phyloP scores from a whole-genome alignment of 2,329 filamentous ascomycete species.

The Pseudocercospora musae region DNA sequence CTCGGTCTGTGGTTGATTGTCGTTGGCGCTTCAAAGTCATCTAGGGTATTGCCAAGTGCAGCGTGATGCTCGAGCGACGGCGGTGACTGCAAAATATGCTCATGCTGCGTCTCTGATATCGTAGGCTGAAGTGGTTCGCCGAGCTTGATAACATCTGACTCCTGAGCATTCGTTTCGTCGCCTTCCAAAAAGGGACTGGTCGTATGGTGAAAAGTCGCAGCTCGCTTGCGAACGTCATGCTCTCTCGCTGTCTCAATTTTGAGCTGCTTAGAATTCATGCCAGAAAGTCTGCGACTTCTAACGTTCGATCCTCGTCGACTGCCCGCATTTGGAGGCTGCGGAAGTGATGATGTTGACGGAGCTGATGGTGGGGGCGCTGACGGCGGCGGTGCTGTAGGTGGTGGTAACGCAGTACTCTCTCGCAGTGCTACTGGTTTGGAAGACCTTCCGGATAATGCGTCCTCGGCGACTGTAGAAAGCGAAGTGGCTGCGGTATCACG shows the following conservation, averaged over 20 bases:
- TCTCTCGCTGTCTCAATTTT: conserved; percentile 74
- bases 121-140: conserved; percentile 22
- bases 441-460: conserved; percentile 41
- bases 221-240: conserved; percentile 28
- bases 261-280: conserved; percentile 74
- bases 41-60: conserved; percentile 12
- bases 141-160: conserved; percentile 10
- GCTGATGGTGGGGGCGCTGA: conserved; percentile 27
- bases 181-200: conserved; percentile 26
- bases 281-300: conserved; percentile 72
- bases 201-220: conserved; percentile 33
- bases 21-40: conserved; percentile 13
- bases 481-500: conserved; percentile 65
- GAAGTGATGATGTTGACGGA: conserved; percentile 27
- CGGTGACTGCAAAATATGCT: conserved; percentile 31
- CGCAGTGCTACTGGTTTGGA: conserved; percentile 28
- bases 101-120: conserved; percentile 28
- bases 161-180: conserved; percentile 16
- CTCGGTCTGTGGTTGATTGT: conserved; percentile 22
- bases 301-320: conserved; percentile 28
- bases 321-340: conserved; percentile 21
- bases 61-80: conserved; percentile 30
- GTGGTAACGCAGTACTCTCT: conserved; percentile 30
- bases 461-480: conserved; percentile 71
- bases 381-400: conserved; percentile 25